phyloP scores from a whole-genome alignment of 139 green algal genomes.

The Tetraselmis chui region DNA sequence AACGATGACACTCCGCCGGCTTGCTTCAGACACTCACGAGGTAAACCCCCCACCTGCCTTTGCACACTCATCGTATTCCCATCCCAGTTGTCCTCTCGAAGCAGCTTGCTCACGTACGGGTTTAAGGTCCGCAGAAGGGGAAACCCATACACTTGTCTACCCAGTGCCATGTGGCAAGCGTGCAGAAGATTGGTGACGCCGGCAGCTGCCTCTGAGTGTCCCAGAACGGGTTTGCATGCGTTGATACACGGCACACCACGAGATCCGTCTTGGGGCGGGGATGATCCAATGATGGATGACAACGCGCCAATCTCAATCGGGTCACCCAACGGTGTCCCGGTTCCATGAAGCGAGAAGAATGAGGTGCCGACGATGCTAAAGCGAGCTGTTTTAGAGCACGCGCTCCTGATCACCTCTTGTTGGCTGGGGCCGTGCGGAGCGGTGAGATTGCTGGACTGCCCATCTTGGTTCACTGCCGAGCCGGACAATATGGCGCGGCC shows the following conservation, averaged over 20 bases:
- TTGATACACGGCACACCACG: too few relatives aligned
- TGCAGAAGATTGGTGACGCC: not conserved
- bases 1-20: not conserved
- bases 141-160: not conserved
- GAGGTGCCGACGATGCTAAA: too few relatives aligned
- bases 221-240: not conserved
- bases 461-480: constrained; percentile 41
- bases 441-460: constrained; percentile 33
- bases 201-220: not conserved
- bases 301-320: constrained; percentile 26
- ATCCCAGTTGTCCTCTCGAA: not conserved
- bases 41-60: not conserved
- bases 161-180: not conserved
- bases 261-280: not conserved
- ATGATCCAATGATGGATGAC: not conserved
- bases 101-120: not conserved
- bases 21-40: not conserved
- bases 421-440: constrained; percentile 37
- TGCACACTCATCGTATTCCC: not conserved
- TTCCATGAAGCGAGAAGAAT: constrained; percentile 53
- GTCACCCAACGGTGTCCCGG: constrained; percentile 35
- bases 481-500: constrained; percentile 21
- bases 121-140: not conserved
- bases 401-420: constrained; percentile 22
- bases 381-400: constrained; percentile 20